These are phyloP conservation scores for Fusarium burgessii DNA, from an alignment of 2,329 filamentous ascomycete genomes.

Conservation along the genomic window DNA sequence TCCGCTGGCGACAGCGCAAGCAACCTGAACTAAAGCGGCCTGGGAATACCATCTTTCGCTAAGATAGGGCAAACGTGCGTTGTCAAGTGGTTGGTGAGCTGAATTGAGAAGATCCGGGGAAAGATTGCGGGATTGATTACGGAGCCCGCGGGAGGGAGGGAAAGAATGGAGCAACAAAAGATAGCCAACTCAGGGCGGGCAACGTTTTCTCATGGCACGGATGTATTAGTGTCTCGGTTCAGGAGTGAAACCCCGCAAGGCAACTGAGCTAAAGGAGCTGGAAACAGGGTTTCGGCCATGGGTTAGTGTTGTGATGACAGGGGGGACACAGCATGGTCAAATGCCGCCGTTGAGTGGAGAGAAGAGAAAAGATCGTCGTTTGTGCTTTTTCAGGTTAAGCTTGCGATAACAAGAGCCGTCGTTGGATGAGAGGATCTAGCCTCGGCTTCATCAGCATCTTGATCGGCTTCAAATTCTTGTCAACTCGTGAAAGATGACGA, in stretches of 20 bases:
- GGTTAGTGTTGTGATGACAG: neutral
- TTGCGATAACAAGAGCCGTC: conserved; percentile 16
- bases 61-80: neutral
- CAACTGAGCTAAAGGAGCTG: neutral
- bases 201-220: neutral
- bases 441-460: conserved; percentile 14
- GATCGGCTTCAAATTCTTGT: neutral
- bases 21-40: conserved; percentile 49
- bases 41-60: conserved; percentile 47
- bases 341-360: neutral
- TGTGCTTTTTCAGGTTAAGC: conserved; percentile 25
- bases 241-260: neutral
- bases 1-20: conserved; percentile 48
- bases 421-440: neutral
- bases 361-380: conserved; percentile 12
- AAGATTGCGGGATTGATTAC: conserved; percentile 5
- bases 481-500: neutral
- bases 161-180: conserved; percentile 1
- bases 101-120: conserved; percentile 15
- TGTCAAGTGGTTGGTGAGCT: neutral
- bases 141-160: neutral
- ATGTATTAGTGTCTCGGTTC: conserved; percentile 4
- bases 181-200: neutral
- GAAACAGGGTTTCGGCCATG: neutral
- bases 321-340: conserved; percentile 5